These are phyloP conservation scores for Medicago arabica DNA, from an alignment of 306 rosid genomes.

Conservation along the genomic window DNA sequence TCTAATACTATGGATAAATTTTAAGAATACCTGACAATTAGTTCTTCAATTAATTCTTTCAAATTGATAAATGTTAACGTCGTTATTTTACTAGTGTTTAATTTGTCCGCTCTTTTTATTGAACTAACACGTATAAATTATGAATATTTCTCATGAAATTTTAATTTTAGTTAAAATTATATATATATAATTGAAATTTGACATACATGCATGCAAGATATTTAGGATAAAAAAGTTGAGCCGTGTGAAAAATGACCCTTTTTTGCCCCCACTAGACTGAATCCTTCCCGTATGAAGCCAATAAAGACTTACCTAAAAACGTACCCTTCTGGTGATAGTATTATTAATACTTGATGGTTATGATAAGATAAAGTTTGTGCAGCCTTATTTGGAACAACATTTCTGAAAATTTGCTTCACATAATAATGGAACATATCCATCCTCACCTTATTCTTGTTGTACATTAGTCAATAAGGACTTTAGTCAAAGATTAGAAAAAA, in stretches of 20 bases:
- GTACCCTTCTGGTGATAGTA: conserved; percentile 33
- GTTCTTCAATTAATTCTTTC: too few species aligned
- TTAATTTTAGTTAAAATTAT: too few species aligned
- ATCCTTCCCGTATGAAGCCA: background rate
- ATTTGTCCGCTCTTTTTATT: too few species aligned
- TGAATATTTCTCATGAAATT: too few species aligned
- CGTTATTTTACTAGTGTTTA: too few species aligned
- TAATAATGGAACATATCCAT: background rate
- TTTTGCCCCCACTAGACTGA: background rate
- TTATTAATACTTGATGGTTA: background rate
- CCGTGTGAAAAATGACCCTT: background rate
- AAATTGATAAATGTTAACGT: too few species aligned
- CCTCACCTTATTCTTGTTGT: conserved; percentile 17
- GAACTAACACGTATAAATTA: too few species aligned
- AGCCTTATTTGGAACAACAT: conserved; percentile 29
- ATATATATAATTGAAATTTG: background rate
- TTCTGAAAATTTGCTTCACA: conserved; percentile 7
- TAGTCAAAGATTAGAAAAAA: conserved; percentile 32
- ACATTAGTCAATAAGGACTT: conserved; percentile 31
- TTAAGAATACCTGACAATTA: too few species aligned
- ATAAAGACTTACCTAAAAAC: conserved; percentile 1
- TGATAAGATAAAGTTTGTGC: conserved; percentile 7
- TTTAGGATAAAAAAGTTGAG: background rate
- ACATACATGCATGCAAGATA: background rate
- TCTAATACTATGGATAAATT: too few species aligned